Percentiles rank a stretch among this genome's conserved stretches.
Conservation (phyloP, 176 grass and related monocot genomes). For the Elymus sibiricus region DNA sequence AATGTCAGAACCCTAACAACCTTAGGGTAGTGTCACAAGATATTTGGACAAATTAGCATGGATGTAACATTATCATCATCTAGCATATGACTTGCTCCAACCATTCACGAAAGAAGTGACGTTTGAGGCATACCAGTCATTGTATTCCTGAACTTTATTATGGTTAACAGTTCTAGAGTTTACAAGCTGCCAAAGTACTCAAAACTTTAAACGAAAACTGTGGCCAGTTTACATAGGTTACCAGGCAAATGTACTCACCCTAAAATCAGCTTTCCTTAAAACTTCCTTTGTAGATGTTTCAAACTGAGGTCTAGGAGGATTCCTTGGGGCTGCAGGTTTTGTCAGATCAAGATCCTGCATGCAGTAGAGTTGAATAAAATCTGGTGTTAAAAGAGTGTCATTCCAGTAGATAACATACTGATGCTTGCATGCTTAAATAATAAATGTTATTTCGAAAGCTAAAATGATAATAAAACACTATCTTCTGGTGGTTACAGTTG, state of each 20-base stretch:
- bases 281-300: conserved; percentile 73
- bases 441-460: neutral
- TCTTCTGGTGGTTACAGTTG: neutral
- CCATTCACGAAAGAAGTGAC: neutral
- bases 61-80: neutral
- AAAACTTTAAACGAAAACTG: neutral
- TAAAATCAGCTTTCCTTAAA: conserved; percentile 92
- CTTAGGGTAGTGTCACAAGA: neutral
- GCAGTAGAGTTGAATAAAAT: conserved; percentile 29
- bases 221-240: neutral
- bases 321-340: conserved; percentile 51
- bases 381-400: neutral
- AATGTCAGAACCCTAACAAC: neutral
- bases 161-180: neutral
- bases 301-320: conserved; percentile 44
- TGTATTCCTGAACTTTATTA: conserved; percentile 1
- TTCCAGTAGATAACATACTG: neutral
- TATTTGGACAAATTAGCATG: neutral
- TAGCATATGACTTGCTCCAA: too few species aligned
- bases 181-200: neutral
- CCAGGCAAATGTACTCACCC: conserved; percentile 43
- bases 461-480: neutral
- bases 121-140: neutral
- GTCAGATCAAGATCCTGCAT: conserved; percentile 84
- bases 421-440: neutral